Evolutionary conservation across 2,329 filamentous ascomycete genomes (phyloP), one percentile per base, ranked within the genome.

Genomic region (Metarhizium brunneum): DNA sequence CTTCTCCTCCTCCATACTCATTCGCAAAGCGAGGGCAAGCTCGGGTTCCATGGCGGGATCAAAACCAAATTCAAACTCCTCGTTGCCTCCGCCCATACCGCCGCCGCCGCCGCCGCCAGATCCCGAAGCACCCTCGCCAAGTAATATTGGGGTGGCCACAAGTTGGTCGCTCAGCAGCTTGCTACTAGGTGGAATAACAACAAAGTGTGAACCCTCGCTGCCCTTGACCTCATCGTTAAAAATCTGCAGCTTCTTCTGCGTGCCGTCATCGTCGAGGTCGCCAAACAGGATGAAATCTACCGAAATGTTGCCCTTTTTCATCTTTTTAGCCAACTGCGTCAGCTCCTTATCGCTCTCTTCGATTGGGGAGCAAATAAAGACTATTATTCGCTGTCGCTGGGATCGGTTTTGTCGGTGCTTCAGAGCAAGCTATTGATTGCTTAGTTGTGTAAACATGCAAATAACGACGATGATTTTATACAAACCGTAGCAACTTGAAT

Each of bases 1-100:
- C 76, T 95, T 95, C 74, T 99, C 94, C 70, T 99, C 94, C 71
- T 99, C 94, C 82, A 95, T 90, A 72, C 90, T 95, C 90, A 99
- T 96, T 60, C 94, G 86, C 69, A 99, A 77, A 53, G 94, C 94
- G 63, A 99, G 83, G 25, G 94, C 94, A 66, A 99, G 77, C 71
- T 99, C 94, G 3, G 94, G 94, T 68, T 99, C 94, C 66, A 92
- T 81, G 54, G 86, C 87, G 14, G 92, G 92, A 71, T 97, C 94
- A 62, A 96, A 90, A 61, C 89, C 90, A 68, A 95, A 95, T 61
- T 74, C 73, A 47, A 80, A 84, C 57, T 74, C 95, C 59, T 87
- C 84, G 55, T 80, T 82, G 62, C 80, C 83, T 38, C 76, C 81
- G 47, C 78, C 84, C 53, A 78, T 76, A 54, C 81, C 85, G 56